Conservation (phyloP, 2,329 filamentous ascomycete species). For the Chaetoscypha palmicola region DNA sequence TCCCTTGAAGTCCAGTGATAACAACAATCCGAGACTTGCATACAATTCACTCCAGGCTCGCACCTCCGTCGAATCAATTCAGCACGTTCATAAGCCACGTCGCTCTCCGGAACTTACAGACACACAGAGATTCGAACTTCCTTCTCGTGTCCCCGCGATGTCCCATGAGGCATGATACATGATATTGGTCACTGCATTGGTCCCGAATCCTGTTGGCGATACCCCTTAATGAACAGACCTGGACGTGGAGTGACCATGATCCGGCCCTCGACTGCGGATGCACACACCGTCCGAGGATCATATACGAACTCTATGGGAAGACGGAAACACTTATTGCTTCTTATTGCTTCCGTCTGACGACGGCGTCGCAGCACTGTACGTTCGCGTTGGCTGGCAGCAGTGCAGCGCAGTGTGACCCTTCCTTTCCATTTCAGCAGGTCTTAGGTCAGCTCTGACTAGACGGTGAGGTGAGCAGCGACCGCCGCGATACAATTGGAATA, state of each 20-base stretch:
- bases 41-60: too few species aligned
- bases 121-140: constrained; percentile 14
- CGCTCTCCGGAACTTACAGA: constrained; percentile 12
- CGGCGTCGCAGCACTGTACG: not conserved
- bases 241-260: constrained; percentile 7
- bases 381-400: constrained; percentile 8
- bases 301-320: not conserved
- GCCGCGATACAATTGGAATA: too few species aligned
- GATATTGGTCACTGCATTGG: too few species aligned
- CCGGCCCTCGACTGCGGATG: constrained; percentile 3
- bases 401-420: constrained; percentile 12
- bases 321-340: constrained; percentile 1
- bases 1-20: too few species aligned
- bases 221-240: not conserved
- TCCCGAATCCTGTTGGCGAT: constrained; percentile 4
- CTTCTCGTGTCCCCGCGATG: constrained; percentile 2
- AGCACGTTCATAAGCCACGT: constrained; percentile 10
- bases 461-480: too few species aligned
- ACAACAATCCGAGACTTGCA: too few species aligned
- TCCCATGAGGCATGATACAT: too few species aligned
- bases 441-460: constrained; percentile 21
- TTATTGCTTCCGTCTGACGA: constrained; percentile 6
- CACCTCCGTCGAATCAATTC: too few species aligned
- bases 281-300: constrained; percentile 8
- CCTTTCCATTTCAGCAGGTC: constrained; percentile 13